These are phyloP conservation scores for Tetraselmis chui DNA, from an alignment of 139 green algal genomes.

Conservation along the genomic window DNA sequence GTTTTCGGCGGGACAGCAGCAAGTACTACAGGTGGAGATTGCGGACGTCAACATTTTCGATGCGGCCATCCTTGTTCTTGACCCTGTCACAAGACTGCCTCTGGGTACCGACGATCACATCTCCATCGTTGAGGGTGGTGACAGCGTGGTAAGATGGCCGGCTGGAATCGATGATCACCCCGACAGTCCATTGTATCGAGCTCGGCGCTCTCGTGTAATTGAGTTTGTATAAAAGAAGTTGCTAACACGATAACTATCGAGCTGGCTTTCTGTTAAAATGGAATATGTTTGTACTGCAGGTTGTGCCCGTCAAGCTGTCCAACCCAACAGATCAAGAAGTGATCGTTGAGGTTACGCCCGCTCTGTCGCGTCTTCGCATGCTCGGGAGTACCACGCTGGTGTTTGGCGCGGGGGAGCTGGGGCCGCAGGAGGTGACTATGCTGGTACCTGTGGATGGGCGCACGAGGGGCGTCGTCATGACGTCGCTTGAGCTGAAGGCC, in stretches of 20 bases:
- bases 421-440: background rate
- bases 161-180: too few relatives aligned
- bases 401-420: background rate
- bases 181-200: too few relatives aligned
- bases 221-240: too few relatives aligned
- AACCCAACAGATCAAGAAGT: background rate
- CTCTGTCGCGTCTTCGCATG: background rate
- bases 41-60: background rate
- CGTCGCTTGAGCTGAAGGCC: background rate
- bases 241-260: too few relatives aligned
- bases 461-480: background rate
- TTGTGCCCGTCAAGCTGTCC: background rate
- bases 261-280: too few relatives aligned
- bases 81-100: background rate
- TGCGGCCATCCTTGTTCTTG: background rate
- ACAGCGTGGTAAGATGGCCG: background rate
- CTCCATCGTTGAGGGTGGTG: background rate
- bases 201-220: too few relatives aligned
- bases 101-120: background rate
- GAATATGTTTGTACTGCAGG: too few relatives aligned
- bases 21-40: background rate
- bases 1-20: too few relatives aligned
- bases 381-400: background rate
- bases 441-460: background rate
- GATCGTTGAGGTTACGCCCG: background rate